Conservation (phyloP, 306 rosid species). For the Cucurbita maxima region DNA sequence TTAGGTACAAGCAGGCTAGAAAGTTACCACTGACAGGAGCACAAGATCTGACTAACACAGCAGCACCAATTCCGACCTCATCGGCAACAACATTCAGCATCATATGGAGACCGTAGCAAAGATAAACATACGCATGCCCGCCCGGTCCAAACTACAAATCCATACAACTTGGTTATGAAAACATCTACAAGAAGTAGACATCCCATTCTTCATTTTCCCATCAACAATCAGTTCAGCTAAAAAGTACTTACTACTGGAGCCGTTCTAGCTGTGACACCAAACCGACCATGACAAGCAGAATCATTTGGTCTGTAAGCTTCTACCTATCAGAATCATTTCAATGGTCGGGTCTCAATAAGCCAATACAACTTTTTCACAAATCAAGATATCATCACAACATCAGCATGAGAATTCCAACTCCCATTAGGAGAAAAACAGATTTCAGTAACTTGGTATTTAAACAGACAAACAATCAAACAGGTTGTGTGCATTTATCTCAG, state of each 20-base stretch:
- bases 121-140: constrained; percentile 84
- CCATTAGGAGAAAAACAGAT: neutral
- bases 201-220: neutral
- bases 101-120: constrained; percentile 67
- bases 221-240: neutral
- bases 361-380: neutral
- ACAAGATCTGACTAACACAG: constrained; percentile 81
- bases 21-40: constrained; percentile 67
- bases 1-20: neutral
- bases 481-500: neutral
- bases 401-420: neutral
- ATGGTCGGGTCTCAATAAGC: neutral
- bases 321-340: constrained; percentile 25
- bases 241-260: constrained; percentile 63
- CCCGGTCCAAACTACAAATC: constrained; percentile 64
- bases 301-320: constrained; percentile 86
- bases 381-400: neutral
- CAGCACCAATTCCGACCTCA: constrained; percentile 78
- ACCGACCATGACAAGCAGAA: constrained; percentile 77
- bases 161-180: neutral
- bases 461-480: neutral
- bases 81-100: constrained; percentile 86
- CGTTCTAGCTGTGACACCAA: constrained; percentile 83
- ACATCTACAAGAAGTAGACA: neutral
- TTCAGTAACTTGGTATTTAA: neutral